These are phyloP conservation scores for Plasmodium gonderi DNA, from an alignment of 169 alveolate species.

Conservation along the genomic window DNA sequence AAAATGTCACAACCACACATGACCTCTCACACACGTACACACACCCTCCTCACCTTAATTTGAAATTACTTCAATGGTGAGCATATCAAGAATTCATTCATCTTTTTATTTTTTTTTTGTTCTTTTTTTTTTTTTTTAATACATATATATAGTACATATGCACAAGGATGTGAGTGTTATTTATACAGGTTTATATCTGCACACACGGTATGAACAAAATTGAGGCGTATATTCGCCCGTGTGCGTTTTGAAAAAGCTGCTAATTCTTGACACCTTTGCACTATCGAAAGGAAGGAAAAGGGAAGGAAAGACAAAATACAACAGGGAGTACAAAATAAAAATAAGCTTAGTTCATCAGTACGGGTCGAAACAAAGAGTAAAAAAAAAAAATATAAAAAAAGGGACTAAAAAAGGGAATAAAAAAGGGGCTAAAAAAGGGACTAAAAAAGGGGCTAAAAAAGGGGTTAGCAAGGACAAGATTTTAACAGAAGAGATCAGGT, in stretches of 20 bases:
- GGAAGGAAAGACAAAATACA: neutral
- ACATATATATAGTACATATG: neutral
- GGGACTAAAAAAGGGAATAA: neutral
- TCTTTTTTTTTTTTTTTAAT: neutral
- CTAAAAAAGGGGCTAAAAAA: neutral
- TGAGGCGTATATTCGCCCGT: neutral
- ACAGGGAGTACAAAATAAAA: neutral
- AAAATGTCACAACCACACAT: too few species aligned
- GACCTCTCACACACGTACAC: neutral
- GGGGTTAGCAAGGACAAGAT: neutral
- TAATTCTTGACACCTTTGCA: neutral
- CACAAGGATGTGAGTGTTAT: neutral
- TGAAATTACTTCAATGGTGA: neutral
- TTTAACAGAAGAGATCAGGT: neutral
- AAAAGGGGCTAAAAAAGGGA: neutral
- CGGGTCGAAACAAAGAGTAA: neutral
- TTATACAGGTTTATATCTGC: neutral
- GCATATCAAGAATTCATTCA: neutral
- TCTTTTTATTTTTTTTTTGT: neutral
- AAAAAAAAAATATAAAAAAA: neutral
- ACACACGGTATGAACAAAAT: neutral
- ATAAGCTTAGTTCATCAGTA: neutral
- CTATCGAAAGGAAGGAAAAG: neutral
- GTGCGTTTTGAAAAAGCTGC: neutral
- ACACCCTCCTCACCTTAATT: neutral